Evolutionary conservation across 2,329 filamentous ascomycete species (phyloP).

Genomic region (Cucurbitaria berberidis): DNA sequence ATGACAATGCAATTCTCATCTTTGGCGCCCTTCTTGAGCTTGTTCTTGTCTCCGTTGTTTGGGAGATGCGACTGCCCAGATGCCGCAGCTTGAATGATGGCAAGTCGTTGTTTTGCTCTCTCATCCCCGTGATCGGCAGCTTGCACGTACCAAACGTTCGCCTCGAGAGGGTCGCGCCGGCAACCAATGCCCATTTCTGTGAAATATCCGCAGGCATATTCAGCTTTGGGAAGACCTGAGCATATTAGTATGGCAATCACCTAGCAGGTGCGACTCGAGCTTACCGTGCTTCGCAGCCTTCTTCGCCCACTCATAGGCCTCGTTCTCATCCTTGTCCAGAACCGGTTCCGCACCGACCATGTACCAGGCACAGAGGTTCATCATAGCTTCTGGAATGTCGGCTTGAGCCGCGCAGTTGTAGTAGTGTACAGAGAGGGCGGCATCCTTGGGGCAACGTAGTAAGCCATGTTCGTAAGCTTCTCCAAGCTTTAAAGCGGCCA

Average conservation of each 20-base stretch:
- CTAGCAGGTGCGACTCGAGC: conserved; percentile 39
- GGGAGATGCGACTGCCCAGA: conserved; percentile 54
- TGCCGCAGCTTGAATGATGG: conserved; percentile 84
- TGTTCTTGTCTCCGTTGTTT: conserved; percentile 28
- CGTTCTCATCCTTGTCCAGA: conserved; percentile 91
- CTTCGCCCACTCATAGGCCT: conserved; percentile 95
- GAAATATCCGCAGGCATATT: conserved; percentile 96
- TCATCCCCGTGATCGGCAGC: conserved; percentile 92
- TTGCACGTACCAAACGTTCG: conserved; percentile 98
- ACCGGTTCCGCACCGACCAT: conserved; percentile 93
- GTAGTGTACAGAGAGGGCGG: conserved; percentile 93
- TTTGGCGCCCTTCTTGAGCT: conserved; percentile 45
- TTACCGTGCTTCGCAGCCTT: conserved; percentile 84
- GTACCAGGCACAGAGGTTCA: conserved; percentile 99
- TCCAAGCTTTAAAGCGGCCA: conserved; percentile 88
- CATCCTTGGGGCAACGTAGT: conserved; percentile 85
- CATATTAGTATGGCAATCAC: conserved; percentile 15
- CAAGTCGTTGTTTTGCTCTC: conserved; percentile 82
- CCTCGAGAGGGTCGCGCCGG: conserved; percentile 90
- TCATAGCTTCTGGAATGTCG: conserved; percentile 88
- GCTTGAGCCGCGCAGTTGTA: conserved; percentile 91
- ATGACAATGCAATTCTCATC: conserved; percentile 50
- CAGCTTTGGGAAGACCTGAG: conserved; percentile 70
- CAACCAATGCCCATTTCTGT: conserved; percentile 99
- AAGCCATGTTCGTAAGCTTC: conserved; percentile 95